Evolutionary conservation across 2,329 filamentous ascomycete genomes (phyloP).

Genomic region (Stemphylium beticola): DNA sequence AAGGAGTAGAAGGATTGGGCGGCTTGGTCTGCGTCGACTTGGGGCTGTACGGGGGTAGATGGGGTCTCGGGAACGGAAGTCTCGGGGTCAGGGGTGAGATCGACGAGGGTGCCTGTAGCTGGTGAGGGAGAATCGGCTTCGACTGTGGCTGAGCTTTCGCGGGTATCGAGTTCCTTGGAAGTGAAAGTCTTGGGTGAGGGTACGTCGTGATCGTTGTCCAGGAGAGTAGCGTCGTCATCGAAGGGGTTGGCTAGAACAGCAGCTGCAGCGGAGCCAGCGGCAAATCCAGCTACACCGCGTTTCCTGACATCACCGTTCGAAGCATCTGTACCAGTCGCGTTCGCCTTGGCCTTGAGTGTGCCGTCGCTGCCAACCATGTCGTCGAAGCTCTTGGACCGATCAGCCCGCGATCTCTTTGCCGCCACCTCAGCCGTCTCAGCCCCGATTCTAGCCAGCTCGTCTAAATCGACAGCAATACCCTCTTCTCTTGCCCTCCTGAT

Average conservation of each 20-base stretch:
- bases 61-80: slow-evolving; percentile 22
- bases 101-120: slow-evolving; percentile 34
- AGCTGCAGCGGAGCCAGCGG: slow-evolving; percentile 47
- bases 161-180: slow-evolving; percentile 32
- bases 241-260: slow-evolving; percentile 52
- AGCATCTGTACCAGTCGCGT: slow-evolving; percentile 31
- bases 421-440: slow-evolving; percentile 33
- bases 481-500: slow-evolving; percentile 47
- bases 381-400: slow-evolving; percentile 47
- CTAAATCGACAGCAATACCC: slow-evolving; percentile 51
- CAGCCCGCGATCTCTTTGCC: slow-evolving; percentile 21
- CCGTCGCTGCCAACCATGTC: slow-evolving; percentile 51
- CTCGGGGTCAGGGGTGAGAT: slow-evolving; percentile 37
- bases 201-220: slow-evolving; percentile 47
- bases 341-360: slow-evolving; percentile 41
- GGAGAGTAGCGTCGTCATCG: slow-evolving; percentile 51
- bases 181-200: slow-evolving; percentile 36
- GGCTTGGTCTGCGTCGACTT: slow-evolving; percentile 24
- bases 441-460: slow-evolving; percentile 47
- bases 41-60: slow-evolving; percentile 22
- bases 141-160: slow-evolving; percentile 41
- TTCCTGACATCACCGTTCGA: slow-evolving; percentile 29
- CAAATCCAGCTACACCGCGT: slow-evolving; percentile 47
- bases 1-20: slow-evolving; percentile 49
- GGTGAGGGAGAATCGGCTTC: slow-evolving; percentile 22